Evolutionary conservation across 306 rosid genomes (phyloP).

Genomic region (Trifolium pratense): DNA sequence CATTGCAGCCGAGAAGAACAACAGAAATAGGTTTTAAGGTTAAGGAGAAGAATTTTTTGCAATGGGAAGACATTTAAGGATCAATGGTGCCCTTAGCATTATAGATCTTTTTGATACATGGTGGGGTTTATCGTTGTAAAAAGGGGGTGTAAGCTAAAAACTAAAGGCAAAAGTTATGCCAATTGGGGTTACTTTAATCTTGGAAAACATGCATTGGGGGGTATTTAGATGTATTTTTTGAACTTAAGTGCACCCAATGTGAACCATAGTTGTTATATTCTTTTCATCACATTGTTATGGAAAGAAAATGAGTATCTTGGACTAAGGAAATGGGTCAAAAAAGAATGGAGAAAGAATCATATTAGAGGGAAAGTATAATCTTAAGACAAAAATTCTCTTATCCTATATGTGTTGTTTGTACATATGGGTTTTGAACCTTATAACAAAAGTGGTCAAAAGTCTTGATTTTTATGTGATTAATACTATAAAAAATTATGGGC

Average conservation of each 20-base stretch:
- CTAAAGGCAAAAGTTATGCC: slow-evolving; percentile 60
- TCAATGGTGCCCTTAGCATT: slow-evolving; percentile 28
- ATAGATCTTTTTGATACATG: slow-evolving; percentile 44
- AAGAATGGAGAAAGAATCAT: slow-evolving; percentile 46
- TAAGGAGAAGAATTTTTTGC: slow-evolving; percentile 32
- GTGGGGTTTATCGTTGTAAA: slow-evolving; percentile 59
- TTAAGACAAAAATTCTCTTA: slow-evolving; percentile 43
- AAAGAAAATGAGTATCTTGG: slow-evolving; percentile 69
- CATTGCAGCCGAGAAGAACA: slow-evolving; percentile 65
- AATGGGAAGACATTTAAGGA: slow-evolving; percentile 30
- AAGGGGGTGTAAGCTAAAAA: slow-evolving; percentile 44
- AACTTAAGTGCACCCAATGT: slow-evolving; percentile 58
- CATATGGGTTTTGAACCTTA: slow-evolving; percentile 49
- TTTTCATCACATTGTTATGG: slow-evolving; percentile 34
- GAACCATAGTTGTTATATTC: slow-evolving; percentile 48
- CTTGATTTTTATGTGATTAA: slow-evolving; percentile 37
- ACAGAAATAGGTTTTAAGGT: slow-evolving; percentile 48
- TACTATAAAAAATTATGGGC: slow-evolving; percentile 1
- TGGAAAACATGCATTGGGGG: slow-evolving; percentile 48
- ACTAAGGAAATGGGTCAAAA: slow-evolving; percentile 61
- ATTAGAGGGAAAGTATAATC: slow-evolving; percentile 48
- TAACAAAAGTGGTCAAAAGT: slow-evolving; percentile 34
- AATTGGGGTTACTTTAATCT: slow-evolving; percentile 47
- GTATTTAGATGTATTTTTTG: slow-evolving; percentile 48
- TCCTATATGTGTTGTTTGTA: slow-evolving; percentile 42